These are phyloP conservation scores for Perkinsus olseni DNA, from an alignment of 169 alveolate genomes.

Conservation along the genomic window DNA sequence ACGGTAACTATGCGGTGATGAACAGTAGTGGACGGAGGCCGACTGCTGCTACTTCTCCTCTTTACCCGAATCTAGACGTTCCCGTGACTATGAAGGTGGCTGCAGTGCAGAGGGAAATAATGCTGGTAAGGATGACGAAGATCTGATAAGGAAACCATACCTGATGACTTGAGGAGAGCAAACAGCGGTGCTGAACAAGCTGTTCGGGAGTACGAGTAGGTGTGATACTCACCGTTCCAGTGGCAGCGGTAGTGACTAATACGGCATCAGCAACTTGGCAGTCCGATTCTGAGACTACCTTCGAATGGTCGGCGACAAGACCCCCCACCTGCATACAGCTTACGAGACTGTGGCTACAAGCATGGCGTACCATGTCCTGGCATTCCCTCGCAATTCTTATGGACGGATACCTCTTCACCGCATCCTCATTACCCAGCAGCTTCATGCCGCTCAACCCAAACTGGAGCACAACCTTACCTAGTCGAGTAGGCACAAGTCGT, in stretches of 20 bases:
- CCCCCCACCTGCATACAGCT: not conserved
- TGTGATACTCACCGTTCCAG: not conserved
- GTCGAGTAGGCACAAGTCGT: not conserved
- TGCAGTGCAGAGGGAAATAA: not conserved
- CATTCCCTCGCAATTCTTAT: not conserved
- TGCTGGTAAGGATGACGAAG: not conserved
- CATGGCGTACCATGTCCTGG: not conserved
- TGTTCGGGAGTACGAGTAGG: not conserved
- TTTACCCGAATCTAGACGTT: not conserved
- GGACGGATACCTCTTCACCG: not conserved
- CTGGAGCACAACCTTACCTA: not conserved
- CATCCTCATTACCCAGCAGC: not conserved
- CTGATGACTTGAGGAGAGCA: too few relatives aligned
- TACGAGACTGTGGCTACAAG: not conserved
- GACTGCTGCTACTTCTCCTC: too few relatives aligned
- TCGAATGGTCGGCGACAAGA: too few relatives aligned
- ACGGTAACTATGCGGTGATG: not conserved
- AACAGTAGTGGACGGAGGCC: not conserved
- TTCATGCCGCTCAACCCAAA: not conserved
- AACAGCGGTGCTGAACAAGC: too few relatives aligned
- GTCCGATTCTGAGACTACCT: not conserved
- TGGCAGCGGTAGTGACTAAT: not conserved
- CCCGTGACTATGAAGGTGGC: not conserved
- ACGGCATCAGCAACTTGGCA: not conserved
- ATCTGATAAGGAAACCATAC: not conserved